Base-by-base conservation (phyloP, 345 rosid genomes). In the Eucalyptus guilfoylei region DNA sequence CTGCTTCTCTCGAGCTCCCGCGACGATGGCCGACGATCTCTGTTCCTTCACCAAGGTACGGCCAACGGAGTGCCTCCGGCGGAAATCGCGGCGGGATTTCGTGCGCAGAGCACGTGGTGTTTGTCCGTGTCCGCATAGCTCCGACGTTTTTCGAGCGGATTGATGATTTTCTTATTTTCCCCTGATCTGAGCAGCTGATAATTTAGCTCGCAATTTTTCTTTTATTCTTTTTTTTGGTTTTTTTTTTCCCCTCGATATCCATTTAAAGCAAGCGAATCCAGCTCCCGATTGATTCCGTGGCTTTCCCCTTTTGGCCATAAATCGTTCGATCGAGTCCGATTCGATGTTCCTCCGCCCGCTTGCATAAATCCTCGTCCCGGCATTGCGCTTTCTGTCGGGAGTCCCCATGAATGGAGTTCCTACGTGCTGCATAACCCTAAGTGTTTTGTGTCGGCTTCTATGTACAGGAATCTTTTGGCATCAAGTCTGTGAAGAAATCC, bases 401-500 rank as follows among this genome's bases (percentile, higher is more conserved):
- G 11, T 4, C 8, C 58, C 58, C 26, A 21, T 21, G 58, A 52
- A 52, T 21, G 11, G 58, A 52, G 58, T 52, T 21, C 26, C 58
- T 72, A 19, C 44, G 16, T 80, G 52, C 67, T 23, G 26, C 62
- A 30, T 50, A 49, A 86, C 32, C 87, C 37, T 64, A 44, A 23
- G 5, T 50, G 44, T 52, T 52, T 30, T 47, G 47, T 5, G 23
- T 72, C 28, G 49, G 37, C 24, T 86, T 9, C 72, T 26, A 87
- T 64, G 91, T 91, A 23, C 96, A 98, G 99, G 99, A 97, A 89
- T 87, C 92, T 90, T 94, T 97, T 64, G 88, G 90, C 81, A 89
- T 95, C 85, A 98, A 95, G 94, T 93, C 94, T 86, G 96, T 97
- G 13, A 98, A 96, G 95, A 98, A 96, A 92, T 95, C 97, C 19